Base-by-base conservation (phyloP, 441 rosid genomes). In the Francoa sonchifolia region DNA sequence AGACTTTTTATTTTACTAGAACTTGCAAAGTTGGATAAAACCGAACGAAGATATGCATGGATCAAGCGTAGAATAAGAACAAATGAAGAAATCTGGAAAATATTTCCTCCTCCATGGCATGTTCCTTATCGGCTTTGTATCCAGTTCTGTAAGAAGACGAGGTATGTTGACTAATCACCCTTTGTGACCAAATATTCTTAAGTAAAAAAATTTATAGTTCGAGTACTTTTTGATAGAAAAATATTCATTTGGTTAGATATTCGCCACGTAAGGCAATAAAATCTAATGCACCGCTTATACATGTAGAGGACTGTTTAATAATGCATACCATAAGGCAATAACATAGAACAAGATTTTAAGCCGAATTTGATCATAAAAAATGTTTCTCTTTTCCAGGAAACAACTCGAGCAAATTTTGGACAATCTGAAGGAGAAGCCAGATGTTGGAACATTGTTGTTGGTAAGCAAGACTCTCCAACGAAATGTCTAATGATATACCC, bases 31-130 rank as follows among this genome's bases (percentile, higher is more conserved):
- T 63, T 92, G 79, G 99, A 92, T 66, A 87, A 81, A 70, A 83
- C 94, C 14, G 99, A 87, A 62, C 69, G 97, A 47, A 70, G 97
- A 55, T 92, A 87, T 73, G 94, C 99, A 33, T 92, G 99, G 99
- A 83, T 87, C 57, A 92, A 83, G 73, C 92, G 95, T 54, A 77
- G 95, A 55, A 87, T 92, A 45, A 79, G 92, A 65, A 83, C 97
- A 45, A 92, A 92, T 44, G 95, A 87, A 68, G 99, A 92, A 67
- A 83, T 77, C 44, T 92, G 97, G 95, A 81, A 83, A 65, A 87
- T 83, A 21, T 92, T 92, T 62, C 99, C 99, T 64, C 52, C 74
- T 39, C 73, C 90, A 18, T 92, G 99, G 99, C 95, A 83, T 61
- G 99, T 92, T 38, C 92, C 96, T 18, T 92, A 92, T 62, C 82